Conservation (phyloP, 306 rosid genomes). For the Dryas drummondii region DNA sequence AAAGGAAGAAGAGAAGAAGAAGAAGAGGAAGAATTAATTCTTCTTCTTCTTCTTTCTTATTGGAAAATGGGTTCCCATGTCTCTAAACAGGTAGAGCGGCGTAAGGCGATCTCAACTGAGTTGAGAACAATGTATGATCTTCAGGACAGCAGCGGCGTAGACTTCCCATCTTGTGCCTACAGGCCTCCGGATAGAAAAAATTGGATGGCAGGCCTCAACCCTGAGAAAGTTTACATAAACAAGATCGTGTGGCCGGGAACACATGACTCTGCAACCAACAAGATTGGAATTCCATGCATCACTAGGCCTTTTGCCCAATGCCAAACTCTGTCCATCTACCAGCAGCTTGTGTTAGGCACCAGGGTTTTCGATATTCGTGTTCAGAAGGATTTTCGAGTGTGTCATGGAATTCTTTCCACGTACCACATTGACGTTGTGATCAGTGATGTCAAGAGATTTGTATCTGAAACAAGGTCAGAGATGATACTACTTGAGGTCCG, state of each 20-base stretch:
- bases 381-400: slow-evolving; percentile 53
- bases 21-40: slow-evolving; percentile 11
- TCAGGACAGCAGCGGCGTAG: slow-evolving; percentile 29
- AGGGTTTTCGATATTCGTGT: slow-evolving; percentile 69
- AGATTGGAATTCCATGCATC: slow-evolving; percentile 63
- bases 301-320: slow-evolving; percentile 94
- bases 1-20: slow-evolving; percentile 3
- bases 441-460: slow-evolving; percentile 51
- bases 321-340: slow-evolving; percentile 64
- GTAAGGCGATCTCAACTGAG: slow-evolving; percentile 48
- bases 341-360: slow-evolving; percentile 58
- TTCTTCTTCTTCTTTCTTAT: slow-evolving; percentile 11
- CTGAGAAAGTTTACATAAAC: slow-evolving; percentile 42
- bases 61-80: slow-evolving; percentile 58
- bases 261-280: slow-evolving; percentile 80
- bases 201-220: slow-evolving; percentile 64
- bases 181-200: slow-evolving; percentile 64
- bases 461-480: slow-evolving; percentile 66
- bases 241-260: slow-evolving; percentile 88
- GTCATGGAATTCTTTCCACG: slow-evolving; percentile 77
- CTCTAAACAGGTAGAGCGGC: slow-evolving; percentile 51
- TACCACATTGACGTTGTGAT: slow-evolving; percentile 63
- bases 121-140: slow-evolving; percentile 52
- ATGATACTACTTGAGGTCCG: slow-evolving; percentile 72
- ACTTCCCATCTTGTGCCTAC: slow-evolving; percentile 62